Percentiles rank a stretch among this genome's conserved stretches.
These are phyloP conservation scores for Trichoderma cornu-damae DNA, from an alignment of 2,329 filamentous ascomycete species.

Conservation along the genomic window DNA sequence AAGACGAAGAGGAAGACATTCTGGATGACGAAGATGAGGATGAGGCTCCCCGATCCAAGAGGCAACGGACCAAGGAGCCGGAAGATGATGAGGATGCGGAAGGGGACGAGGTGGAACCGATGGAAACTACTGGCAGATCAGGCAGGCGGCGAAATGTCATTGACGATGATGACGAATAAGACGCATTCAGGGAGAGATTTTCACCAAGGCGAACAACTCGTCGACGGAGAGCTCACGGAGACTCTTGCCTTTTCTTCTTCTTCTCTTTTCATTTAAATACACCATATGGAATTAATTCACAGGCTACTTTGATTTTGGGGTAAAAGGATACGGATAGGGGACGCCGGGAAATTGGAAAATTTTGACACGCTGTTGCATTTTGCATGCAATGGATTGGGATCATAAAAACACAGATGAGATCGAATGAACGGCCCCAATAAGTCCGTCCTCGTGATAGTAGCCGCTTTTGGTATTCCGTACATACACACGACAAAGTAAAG, in stretches of 20 bases:
- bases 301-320: neutral
- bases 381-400: neutral
- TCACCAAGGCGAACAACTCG: neutral
- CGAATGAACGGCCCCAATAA: neutral
- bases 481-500: neutral
- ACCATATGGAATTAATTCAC: neutral
- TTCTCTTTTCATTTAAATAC: neutral
- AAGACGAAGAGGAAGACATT: conserved; percentile 59
- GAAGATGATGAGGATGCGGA: conserved; percentile 52
- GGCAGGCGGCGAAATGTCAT: conserved; percentile 51
- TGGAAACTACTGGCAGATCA: conserved; percentile 40
- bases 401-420: neutral
- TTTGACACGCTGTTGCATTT: neutral
- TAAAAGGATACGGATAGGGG: neutral
- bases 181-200: neutral
- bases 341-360: neutral
- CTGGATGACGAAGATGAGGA: conserved; percentile 52
- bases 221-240: neutral
- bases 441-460: neutral
- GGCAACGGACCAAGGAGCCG: conserved; percentile 46
- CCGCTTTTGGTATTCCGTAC: neutral
- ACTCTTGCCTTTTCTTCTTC: no score
- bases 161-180: conserved; percentile 49
- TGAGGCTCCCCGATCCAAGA: conserved; percentile 45
- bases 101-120: conserved; percentile 48